Percentiles rank a stretch among this genome's conserved stretches.
Conservation (phyloP, 2,329 filamentous ascomycete species). For the Ilyonectria robusta region DNA sequence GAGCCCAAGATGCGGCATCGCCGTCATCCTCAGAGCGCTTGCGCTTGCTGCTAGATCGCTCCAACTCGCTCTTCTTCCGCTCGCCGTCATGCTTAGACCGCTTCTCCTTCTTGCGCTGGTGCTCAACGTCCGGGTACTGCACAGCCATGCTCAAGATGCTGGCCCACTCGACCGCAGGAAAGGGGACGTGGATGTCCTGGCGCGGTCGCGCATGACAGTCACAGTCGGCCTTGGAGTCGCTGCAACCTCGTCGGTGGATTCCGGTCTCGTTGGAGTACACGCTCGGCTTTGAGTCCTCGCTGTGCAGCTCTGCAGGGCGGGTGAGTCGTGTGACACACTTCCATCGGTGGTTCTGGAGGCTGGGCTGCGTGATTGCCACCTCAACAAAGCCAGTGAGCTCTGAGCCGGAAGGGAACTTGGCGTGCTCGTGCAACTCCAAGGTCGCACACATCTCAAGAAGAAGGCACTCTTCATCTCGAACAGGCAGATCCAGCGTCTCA, state of each 20-base stretch:
- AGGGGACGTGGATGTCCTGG: slow-evolving; percentile 68
- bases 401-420: slow-evolving; percentile 71
- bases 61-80: slow-evolving; percentile 53
- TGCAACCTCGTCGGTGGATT: slow-evolving; percentile 68
- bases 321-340: slow-evolving; percentile 72
- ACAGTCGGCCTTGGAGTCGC: slow-evolving; percentile 62
- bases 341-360: slow-evolving; percentile 71
- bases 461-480: slow-evolving; percentile 66
- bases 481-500: slow-evolving; percentile 64
- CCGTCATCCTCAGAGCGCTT: slow-evolving; percentile 59
- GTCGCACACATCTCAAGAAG: slow-evolving; percentile 75
- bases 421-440: slow-evolving; percentile 70
- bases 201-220: slow-evolving; percentile 65
- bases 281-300: slow-evolving; percentile 58
- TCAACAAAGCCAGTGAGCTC: slow-evolving; percentile 73
- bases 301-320: slow-evolving; percentile 69
- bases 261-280: slow-evolving; percentile 66
- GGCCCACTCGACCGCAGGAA: slow-evolving; percentile 71
- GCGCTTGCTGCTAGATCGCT: slow-evolving; percentile 55
- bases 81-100: slow-evolving; percentile 52
- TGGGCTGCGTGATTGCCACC: slow-evolving; percentile 68
- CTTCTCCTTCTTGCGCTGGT: slow-evolving; percentile 56
- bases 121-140: slow-evolving; percentile 63
- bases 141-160: slow-evolving; percentile 71
- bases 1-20: slow-evolving; percentile 57